Evolutionary conservation across 805 yeast genomes (phyloP).

Genomic region (Lachancea thermotolerans): DNA sequence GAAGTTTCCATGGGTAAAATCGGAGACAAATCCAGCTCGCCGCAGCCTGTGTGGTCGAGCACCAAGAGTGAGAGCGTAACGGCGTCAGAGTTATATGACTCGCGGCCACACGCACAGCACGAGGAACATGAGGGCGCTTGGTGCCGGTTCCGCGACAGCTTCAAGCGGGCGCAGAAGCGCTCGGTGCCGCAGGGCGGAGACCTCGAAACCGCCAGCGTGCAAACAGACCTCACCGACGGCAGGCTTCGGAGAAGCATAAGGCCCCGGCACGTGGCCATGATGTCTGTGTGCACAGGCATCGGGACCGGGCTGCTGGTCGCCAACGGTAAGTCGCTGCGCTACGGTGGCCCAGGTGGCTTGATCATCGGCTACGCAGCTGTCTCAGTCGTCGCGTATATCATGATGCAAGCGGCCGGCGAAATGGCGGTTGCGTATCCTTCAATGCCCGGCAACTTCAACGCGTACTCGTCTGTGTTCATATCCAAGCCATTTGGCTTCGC

Average conservation of each 20-base stretch:
- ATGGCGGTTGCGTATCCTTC: constrained; percentile 52
- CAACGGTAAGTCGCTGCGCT: constrained; percentile 51
- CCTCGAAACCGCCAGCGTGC: background rate
- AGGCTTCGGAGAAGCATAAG: constrained; percentile 33
- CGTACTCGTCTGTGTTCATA: constrained; percentile 49
- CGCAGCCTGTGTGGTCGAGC: background rate
- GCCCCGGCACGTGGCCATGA: constrained; percentile 52
- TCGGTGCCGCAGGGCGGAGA: background rate
- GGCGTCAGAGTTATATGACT: background rate
- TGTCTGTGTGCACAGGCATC: constrained; percentile 64
- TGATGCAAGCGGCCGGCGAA: constrained; percentile 58
- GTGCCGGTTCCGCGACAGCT: constrained; percentile 15
- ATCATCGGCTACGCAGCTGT: constrained; percentile 47
- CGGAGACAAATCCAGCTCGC: background rate
- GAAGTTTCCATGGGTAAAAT: background rate
- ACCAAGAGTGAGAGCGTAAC: background rate
- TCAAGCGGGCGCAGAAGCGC: constrained; percentile 14
- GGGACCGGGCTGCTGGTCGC: constrained; percentile 75
- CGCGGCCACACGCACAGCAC: background rate
- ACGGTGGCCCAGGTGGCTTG: constrained; percentile 63
- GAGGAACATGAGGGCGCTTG: background rate
- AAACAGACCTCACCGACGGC: background rate
- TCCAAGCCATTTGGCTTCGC: constrained; percentile 60
- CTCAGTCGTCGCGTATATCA: constrained; percentile 49
- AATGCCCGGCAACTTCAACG: constrained; percentile 54